Base-by-base conservation (phyloP, 345 rosid genomes). In the Hibiscus syriacus region DNA sequence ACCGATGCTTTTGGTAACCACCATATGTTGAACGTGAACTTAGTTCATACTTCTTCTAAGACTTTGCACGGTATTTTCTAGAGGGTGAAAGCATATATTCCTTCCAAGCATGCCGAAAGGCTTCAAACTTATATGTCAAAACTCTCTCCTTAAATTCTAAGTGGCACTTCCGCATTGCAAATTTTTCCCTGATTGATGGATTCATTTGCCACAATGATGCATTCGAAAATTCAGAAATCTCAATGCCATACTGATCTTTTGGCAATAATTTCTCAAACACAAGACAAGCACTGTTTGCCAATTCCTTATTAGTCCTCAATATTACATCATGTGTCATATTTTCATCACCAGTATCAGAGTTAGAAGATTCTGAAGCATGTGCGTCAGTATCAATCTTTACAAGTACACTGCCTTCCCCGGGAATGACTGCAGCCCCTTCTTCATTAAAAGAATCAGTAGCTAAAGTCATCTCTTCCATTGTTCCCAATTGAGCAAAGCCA, bases 101-200 rank as follows among this genome's bases (percentile, higher is more conserved):
- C 85, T 85, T 91, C 99, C 99, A 94, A 17, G 81, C 69, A 67
- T 82, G 86, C 71, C 79, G 85, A 77, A 86, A 81, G 19, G 84
- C 89, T 80, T 83, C 91, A 74, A 84, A 91, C 83, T 94, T 88
- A 46, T 89, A 88, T 22, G 82, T 76, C 48, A 88, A 73, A 64
- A 84, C 85, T 77, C 86, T 89, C 86, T 94, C 98, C 81, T 89
- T 85, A 60, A 85, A 85, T 78, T 78, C 84, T 53, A 81, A 52
- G 55, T 77, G 73, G 59, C 38, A 78, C 75, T 78, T 78, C 80
- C 80, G 84, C 66, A 23, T 71, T 2, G 66, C 75, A 78, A 94
- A 58, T 55, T 77, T 85, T 67, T 83, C 85, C 74, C 73, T 71
- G 30, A 89, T 68, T 22, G 56, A 74, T 1, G 76, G 65, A 74